Conservation (phyloP, 129 eudicot species). For the Artemisia annua region DNA sequence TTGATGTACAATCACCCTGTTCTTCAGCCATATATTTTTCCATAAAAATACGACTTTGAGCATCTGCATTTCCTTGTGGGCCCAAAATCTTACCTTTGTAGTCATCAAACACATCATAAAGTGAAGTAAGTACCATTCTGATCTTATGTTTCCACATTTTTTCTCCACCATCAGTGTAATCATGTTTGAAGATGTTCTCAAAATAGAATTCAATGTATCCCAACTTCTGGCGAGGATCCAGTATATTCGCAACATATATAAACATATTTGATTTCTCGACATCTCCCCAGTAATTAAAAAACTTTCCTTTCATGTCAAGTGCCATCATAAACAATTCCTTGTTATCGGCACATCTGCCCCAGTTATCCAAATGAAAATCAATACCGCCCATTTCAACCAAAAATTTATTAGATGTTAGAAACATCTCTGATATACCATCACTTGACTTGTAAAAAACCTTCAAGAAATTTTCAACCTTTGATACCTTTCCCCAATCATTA, state of each 20-base stretch:
- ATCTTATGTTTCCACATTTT: conserved; percentile 16
- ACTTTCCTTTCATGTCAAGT: not conserved
- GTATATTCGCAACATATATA: conserved; percentile 15
- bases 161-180: conserved; percentile 10
- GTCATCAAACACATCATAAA: conserved; percentile 15
- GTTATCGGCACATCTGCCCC: not conserved
- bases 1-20: not conserved
- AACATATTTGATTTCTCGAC: conserved; percentile 21
- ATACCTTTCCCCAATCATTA: conserved; percentile 16
- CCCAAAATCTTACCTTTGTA: not conserved
- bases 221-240: conserved; percentile 5
- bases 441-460: not conserved
- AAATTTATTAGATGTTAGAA: conserved; percentile 5
- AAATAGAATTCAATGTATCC: not conserved
- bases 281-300: conserved; percentile 8
- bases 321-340: not conserved
- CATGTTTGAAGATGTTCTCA: conserved; percentile 19
- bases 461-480: not conserved
- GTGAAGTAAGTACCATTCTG: not conserved
- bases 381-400: not conserved
- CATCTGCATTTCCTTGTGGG: not conserved
- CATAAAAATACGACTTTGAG: conserved; percentile 8
- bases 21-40: not conserved
- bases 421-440: not conserved
- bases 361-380: not conserved